These are phyloP conservation scores for Ganoderma sp. DNA, from an alignment of 1,284 basidiomycete species.

Conservation along the genomic window DNA sequence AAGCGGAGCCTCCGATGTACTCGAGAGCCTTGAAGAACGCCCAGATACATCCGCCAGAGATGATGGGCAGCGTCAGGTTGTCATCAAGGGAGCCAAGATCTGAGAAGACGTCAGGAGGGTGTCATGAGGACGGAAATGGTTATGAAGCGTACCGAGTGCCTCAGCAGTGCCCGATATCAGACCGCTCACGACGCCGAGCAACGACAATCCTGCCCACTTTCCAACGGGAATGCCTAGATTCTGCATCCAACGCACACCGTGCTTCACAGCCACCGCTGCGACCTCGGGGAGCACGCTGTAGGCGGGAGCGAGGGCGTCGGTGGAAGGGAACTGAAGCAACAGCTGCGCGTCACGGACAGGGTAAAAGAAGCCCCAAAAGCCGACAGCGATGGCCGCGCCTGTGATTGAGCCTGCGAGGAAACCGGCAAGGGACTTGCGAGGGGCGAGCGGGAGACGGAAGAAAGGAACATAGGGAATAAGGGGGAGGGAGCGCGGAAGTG, in stretches of 20 bases:
- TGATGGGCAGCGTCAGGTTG: conserved; percentile 91
- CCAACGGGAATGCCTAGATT: conserved; percentile 29
- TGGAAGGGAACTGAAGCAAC: conserved; percentile 30
- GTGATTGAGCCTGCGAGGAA: conserved; percentile 85
- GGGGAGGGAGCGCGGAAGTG: conserved; percentile 66
- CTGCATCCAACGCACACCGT: conserved; percentile 22
- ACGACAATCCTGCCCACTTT: conserved; percentile 60
- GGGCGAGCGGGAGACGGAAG: conserved; percentile 75
- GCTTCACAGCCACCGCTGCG: conserved; percentile 12
- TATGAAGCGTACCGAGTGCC: conserved; percentile 70
- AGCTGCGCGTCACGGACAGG: conserved; percentile 50
- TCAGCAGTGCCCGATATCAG: conserved; percentile 84
- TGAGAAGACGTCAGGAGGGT: conserved; percentile 39
- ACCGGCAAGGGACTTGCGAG: conserved; percentile 88
- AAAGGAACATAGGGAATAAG: conserved; percentile 66
- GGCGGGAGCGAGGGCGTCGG: conserved; percentile 26
- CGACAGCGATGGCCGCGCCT: conserved; percentile 73
- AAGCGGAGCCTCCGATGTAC: conserved; percentile 29
- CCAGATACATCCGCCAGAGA: conserved; percentile 86
- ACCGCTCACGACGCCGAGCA: conserved; percentile 70
- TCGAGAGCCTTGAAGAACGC: conserved; percentile 61
- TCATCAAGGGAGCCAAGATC: conserved; percentile 92
- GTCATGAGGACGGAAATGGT: background rate
- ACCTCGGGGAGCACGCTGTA: conserved; percentile 18
- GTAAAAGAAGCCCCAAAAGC: conserved; percentile 79